Conservation (phyloP, 139 green algal genomes). For the Medakamo hakoo region DNA sequence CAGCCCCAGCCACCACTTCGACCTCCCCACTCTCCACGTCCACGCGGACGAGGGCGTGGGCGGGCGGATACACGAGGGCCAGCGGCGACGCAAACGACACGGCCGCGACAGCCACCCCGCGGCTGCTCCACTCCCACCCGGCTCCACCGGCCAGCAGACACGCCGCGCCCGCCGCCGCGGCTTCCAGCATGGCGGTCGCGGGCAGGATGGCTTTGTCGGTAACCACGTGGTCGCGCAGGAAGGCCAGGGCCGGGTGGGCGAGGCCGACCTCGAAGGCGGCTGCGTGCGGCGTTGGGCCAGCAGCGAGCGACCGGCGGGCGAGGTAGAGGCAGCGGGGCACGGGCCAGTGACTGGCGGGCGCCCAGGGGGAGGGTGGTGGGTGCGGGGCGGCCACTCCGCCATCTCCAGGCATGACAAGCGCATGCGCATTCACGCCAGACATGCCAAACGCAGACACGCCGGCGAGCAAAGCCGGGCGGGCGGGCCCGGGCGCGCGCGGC, state of each 20-base stretch:
- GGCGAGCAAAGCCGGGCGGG: not conserved
- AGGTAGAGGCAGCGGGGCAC: not conserved
- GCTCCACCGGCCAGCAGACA: not conserved
- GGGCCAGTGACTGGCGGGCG: not conserved
- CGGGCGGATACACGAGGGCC: no score
- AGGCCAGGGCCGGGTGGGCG: constrained; percentile 18
- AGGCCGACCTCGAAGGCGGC: constrained; percentile 18
- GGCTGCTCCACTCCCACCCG: no score
- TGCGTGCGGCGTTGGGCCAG: not conserved
- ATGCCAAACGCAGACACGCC: constrained; percentile 30
- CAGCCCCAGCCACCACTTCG: not conserved
- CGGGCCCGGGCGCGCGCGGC: no score
- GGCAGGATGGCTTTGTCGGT: constrained; percentile 32
- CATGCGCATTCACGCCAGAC: constrained; percentile 29
- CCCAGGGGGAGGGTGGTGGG: not conserved
- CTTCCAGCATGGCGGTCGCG: constrained; percentile 48
- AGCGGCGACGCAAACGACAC: not conserved
- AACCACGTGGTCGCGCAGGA: constrained; percentile 55
- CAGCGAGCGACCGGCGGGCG: no score
- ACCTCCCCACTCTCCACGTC: not conserved
- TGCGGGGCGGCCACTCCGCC: not conserved
- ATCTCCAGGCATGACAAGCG: constrained; percentile 5
- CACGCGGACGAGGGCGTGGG: not conserved
- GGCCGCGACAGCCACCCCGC: not conserved
- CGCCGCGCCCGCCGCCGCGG: constrained; percentile 15